These are phyloP conservation scores for Ogataea trehalophila DNA, from an alignment of 805 yeast species.

Conservation along the genomic window DNA sequence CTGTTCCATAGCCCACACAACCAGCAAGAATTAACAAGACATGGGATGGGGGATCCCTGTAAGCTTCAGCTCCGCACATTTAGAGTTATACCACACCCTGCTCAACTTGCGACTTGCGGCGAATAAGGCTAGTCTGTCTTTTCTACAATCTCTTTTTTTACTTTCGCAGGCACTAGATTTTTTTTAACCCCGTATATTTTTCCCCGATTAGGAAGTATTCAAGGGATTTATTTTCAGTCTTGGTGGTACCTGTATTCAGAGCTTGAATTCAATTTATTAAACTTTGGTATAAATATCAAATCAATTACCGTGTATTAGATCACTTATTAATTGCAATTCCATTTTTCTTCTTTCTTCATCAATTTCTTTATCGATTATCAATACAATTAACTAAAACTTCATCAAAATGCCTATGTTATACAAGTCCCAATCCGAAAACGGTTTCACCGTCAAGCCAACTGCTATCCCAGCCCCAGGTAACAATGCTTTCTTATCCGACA, in stretches of 20 bases:
- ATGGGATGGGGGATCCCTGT: too few species aligned
- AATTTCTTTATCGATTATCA: background rate
- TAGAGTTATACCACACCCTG: too few species aligned
- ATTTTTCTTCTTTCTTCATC: background rate
- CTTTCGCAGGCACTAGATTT: background rate
- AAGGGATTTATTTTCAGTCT: background rate
- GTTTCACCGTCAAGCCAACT: constrained; percentile 50
- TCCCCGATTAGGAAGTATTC: constrained; percentile 11
- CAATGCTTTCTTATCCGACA: constrained; percentile 67
- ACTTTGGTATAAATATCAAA: constrained; percentile 4
- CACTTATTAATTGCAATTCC: background rate
- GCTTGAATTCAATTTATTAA: background rate
- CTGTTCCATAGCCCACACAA: too few species aligned
- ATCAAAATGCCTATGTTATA: constrained; percentile 50
- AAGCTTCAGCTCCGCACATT: too few species aligned
- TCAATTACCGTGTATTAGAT: background rate
- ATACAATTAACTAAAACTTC: background rate
- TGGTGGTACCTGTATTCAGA: background rate
- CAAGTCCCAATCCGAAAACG: constrained; percentile 46
- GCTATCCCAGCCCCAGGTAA: constrained; percentile 59
- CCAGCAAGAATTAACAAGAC: too few species aligned
- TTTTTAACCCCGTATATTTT: constrained; percentile 5
- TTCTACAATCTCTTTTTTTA: too few species aligned
- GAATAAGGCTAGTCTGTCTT: too few species aligned
- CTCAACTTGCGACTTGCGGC: too few species aligned